Base-by-base conservation (phyloP, 306 rosid genomes). In the Quercus rubra region DNA sequence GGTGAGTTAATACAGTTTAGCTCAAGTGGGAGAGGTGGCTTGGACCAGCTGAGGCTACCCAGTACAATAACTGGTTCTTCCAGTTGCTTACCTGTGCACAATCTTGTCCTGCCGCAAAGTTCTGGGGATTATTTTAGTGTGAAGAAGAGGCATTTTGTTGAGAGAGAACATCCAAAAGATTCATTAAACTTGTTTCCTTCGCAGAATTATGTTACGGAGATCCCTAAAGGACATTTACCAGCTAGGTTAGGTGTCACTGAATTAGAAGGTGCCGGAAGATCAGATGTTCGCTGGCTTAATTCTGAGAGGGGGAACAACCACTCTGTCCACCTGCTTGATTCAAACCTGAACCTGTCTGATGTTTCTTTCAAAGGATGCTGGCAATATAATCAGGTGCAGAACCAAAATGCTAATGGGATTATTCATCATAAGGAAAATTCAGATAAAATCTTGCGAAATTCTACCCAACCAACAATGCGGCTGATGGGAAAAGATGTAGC, bases 401-500 rank as follows among this genome's bases (percentile, higher is more conserved):
- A 83, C 77, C 88, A 76, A 76, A 80, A 75, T 57, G 78, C 69
- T 77, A 79, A 78, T 15, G 82, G 78, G 71, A 64, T 28, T 75
- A 46, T 75, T 85, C 81, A 85, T 76, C 78, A 78, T 20, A 85
- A 86, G 75, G 90, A 92, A 77, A 73, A 79, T 76, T 89, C 89
- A 43, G 85, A 83, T 85, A 83, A 74, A 78, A 52, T 54, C 77
- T 77, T 82, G 15, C 75, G 4, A 15, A 81, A 81, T 84, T 79
- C 89, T 77, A 75, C 81, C 82, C 99, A 88, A 71, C 94, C 92
- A 80, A 96, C 99, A 25, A 89, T 96, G 96, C 91, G 99, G 73
- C 86, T 96, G 88, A 96, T 96, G 99, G 99, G 99, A 31, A 96
- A 93, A 85, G 99, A 96, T 89, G 97, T 96, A 83, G 87, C 98